Evolutionary conservation across 495 filamentous ascomycete species (phyloP).

Genomic region (Aspergillus wentii): DNA sequence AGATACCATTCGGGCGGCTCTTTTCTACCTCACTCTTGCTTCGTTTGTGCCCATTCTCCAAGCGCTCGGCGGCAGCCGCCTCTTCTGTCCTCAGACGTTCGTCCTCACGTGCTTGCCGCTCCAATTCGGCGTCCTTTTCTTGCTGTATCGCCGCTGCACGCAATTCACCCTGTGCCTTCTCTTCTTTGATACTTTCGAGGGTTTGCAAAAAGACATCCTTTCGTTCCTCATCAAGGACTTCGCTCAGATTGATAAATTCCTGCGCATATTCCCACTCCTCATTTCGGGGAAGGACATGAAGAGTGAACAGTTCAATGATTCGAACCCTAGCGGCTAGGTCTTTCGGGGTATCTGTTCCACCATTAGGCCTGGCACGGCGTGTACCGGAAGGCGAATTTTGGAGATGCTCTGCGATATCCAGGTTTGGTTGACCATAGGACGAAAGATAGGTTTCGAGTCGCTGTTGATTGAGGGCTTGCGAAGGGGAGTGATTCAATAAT

Average conservation of each 20-base stretch:
- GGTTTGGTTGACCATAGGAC: slow-evolving; percentile 61
- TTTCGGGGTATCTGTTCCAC: slow-evolving; percentile 70
- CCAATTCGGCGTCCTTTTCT: slow-evolving; percentile 58
- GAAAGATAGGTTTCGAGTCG: slow-evolving; percentile 89
- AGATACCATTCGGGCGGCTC: slow-evolving; percentile 27
- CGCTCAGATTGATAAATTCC: slow-evolving; percentile 79
- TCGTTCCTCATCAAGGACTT: slow-evolving; percentile 86
- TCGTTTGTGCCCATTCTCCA: slow-evolving; percentile 47
- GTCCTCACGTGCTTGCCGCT: slow-evolving; percentile 49
- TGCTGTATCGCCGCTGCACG: slow-evolving; percentile 55
- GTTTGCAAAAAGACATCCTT: slow-evolving; percentile 80
- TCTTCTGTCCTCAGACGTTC: slow-evolving; percentile 59
- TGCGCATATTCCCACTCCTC: slow-evolving; percentile 92
- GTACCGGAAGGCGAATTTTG: slow-evolving; percentile 25
- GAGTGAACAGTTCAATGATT: slow-evolving; percentile 87
- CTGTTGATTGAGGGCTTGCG: slow-evolving; percentile 77
- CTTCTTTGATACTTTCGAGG: slow-evolving; percentile 52
- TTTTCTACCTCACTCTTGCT: slow-evolving; percentile 47
- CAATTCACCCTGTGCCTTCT: slow-evolving; percentile 70
- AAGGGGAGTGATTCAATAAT: slow-evolving; percentile 77
- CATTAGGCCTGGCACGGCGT: slow-evolving; percentile 31
- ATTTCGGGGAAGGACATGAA: slow-evolving; percentile 87
- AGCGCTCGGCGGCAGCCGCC: slow-evolving; percentile 31
- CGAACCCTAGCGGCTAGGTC: slow-evolving; percentile 73
- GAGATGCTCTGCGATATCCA: slow-evolving; percentile 61